A percentile compares a stretch with the other conserved stretches of the same genome.
Conservation (phyloP, 495 filamentous ascomycete genomes). For the Acidiella bohemica region DNA sequence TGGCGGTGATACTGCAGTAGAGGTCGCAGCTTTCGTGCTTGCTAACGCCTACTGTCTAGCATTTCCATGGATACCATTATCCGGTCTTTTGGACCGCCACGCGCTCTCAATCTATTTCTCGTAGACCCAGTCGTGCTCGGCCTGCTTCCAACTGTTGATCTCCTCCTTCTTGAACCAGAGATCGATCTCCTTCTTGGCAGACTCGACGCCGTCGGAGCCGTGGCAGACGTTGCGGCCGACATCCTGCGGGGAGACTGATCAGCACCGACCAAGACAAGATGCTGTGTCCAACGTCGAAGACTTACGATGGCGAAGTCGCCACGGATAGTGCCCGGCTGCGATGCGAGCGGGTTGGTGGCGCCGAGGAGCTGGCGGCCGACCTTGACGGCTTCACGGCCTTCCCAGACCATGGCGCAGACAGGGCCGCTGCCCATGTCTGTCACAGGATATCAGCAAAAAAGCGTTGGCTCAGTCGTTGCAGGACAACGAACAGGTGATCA, state of each 20-base stretch:
- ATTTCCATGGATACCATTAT: no score
- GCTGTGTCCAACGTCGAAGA: neutral
- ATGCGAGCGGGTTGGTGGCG: conserved; percentile 93
- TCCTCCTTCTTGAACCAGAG: conserved; percentile 91
- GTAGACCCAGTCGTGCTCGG: conserved; percentile 84
- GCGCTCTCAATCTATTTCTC: conserved; percentile 49
- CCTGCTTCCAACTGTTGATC: conserved; percentile 62
- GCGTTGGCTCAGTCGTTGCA: neutral
- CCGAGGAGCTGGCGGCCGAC: conserved; percentile 90
- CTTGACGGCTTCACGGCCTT: conserved; percentile 94
- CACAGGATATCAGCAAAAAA: neutral
- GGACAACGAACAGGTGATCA: conserved; percentile 56
- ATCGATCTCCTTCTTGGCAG: conserved; percentile 96
- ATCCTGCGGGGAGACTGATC: conserved; percentile 35
- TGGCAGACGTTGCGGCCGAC: conserved; percentile 99
- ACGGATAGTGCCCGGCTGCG: conserved; percentile 91
- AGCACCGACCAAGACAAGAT: no score
- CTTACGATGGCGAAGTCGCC: conserved; percentile 48
- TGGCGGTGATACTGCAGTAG: no score
- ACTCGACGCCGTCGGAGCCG: conserved; percentile 96
- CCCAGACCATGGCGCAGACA: conserved; percentile 98
- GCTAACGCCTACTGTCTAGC: no score
- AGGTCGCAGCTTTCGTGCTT: no score
- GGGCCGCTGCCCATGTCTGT: conserved; percentile 94
- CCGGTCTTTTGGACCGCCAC: no score